Conservation (phyloP, 768 basidiomycete species). For the Macrolepiota fuliginosa region DNA sequence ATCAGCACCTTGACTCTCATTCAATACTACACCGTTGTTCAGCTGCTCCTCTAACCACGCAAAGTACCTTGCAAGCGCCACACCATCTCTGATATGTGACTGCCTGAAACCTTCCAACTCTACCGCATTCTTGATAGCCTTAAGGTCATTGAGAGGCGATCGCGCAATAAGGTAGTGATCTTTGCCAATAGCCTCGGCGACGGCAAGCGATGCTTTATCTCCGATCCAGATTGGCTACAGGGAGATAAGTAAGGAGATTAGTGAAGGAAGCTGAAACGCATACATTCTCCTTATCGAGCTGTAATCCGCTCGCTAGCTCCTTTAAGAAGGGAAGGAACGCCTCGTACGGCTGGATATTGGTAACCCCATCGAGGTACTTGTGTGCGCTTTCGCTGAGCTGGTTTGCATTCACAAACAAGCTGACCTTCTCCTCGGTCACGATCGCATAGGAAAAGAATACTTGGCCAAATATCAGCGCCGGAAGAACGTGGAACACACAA, state of each 20-base stretch:
- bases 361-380: constrained; percentile 50
- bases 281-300: constrained; percentile 32
- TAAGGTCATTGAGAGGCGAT: constrained; percentile 78
- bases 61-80: constrained; percentile 85
- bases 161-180: constrained; percentile 50
- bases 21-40: constrained; percentile 53
- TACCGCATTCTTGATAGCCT: constrained; percentile 74
- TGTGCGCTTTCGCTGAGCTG: constrained; percentile 42
- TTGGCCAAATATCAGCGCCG: constrained; percentile 22
- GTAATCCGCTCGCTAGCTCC: constrained; percentile 36
- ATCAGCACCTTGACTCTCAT: constrained; percentile 79
- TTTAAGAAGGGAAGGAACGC: constrained; percentile 64
- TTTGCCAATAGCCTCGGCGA: constrained; percentile 76
- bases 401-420: constrained; percentile 67
- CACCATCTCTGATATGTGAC: constrained; percentile 87
- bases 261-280: constrained; percentile 7
- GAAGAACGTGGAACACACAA: neutral
- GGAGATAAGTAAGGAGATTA: constrained; percentile 1
- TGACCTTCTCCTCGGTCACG: constrained; percentile 54
- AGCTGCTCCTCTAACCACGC: constrained; percentile 92
- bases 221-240: constrained; percentile 71
- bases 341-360: constrained; percentile 72
- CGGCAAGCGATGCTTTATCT: constrained; percentile 75
- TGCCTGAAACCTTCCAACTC: constrained; percentile 91
- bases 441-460: constrained; percentile 94